Evolutionary conservation across 2,329 filamentous ascomycete species (phyloP).

Genomic region (Microdochium paspali): DNA sequence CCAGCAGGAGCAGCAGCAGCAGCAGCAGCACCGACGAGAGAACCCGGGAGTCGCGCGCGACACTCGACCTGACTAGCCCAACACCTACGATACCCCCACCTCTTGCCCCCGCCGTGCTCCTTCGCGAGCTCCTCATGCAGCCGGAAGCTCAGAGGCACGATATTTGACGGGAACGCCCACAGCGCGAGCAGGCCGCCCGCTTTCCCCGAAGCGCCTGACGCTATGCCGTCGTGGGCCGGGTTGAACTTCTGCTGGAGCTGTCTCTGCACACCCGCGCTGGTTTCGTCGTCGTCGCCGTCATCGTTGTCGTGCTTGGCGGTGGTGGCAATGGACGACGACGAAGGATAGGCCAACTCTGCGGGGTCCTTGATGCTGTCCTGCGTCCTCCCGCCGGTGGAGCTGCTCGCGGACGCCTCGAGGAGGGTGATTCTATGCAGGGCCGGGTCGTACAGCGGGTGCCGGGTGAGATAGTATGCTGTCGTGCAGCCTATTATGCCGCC

Average conservation of each 20-base stretch:
- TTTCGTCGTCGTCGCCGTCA: background rate
- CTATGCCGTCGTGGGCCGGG: constrained; percentile 40
- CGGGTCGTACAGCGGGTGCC: constrained; percentile 58
- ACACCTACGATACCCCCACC: constrained; percentile 60
- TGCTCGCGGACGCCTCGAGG: constrained; percentile 53
- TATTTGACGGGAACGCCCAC: constrained; percentile 64
- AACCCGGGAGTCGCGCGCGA: constrained; percentile 15
- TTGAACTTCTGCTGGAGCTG: constrained; percentile 6
- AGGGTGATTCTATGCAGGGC: constrained; percentile 59
- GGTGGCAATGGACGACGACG: constrained; percentile 10
- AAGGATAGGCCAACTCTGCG: constrained; percentile 17
- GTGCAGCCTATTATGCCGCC: constrained; percentile 71
- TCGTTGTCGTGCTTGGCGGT: background rate
- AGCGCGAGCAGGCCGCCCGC: constrained; percentile 65
- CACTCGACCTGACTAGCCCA: constrained; percentile 21
- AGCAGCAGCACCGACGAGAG: constrained; percentile 1
- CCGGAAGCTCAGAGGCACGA: constrained; percentile 62
- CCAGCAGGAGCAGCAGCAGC: background rate
- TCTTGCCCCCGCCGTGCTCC: constrained; percentile 54
- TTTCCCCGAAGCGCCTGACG: constrained; percentile 68
- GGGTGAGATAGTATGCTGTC: constrained; percentile 64
- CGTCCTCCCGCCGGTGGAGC: constrained; percentile 19
- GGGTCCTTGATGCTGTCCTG: constrained; percentile 20
- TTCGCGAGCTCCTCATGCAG: constrained; percentile 61
- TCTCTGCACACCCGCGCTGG: background rate